Evolutionary conservation across 1,284 basidiomycete species (phyloP), one percentile per base, ranked within the genome.

Genomic region (Schizophyllum commune): DNA sequence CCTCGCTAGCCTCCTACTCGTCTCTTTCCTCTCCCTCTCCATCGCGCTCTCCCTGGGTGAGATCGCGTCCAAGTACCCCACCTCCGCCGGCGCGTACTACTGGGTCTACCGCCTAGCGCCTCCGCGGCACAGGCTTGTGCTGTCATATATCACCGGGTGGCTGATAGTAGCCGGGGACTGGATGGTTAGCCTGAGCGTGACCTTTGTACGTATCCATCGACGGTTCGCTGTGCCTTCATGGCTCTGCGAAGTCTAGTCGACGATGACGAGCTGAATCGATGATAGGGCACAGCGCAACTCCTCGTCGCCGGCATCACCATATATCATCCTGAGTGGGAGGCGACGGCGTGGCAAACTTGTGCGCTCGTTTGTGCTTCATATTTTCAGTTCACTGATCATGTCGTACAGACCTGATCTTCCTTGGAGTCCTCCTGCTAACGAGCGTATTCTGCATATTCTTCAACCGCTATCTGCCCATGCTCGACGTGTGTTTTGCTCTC

Each of bases 71-170:
- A 80, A 80, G 62, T 84, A 81, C 63, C 82, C 83, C 0, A 84
- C 83, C 1, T 81, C 82, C 0, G 82, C 81, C 0, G 83, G 82
- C 21, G 79, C 82, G 2, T 84, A 83, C 63, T 84, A 84, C 64
- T 84, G 83, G 82, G 79, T 77, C 58, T 84, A 78, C 66, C 74
- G 77, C 27, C 72, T 84, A 5, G 76, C 80, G 0, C 73, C 81
- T 5, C 76, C 78, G 0, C 71, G 68, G 39, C 73, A 72, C 54
- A 73, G 78, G 57, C 68, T 82, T 7, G 57, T 82, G 3, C 67
- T 77, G 2, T 82, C 80, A 7, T 84, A 82, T 82, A 79, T 84
- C 56, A 80, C 80, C 62, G 82, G 82, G 7, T 84, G 83, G 83
- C 69, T 84, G 32, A 80, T 78, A 5, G 71, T 83, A 67, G 80